Conservation (phyloP, 2,329 filamentous ascomycete genomes). For the Cladosporium sphaerospermum region DNA sequence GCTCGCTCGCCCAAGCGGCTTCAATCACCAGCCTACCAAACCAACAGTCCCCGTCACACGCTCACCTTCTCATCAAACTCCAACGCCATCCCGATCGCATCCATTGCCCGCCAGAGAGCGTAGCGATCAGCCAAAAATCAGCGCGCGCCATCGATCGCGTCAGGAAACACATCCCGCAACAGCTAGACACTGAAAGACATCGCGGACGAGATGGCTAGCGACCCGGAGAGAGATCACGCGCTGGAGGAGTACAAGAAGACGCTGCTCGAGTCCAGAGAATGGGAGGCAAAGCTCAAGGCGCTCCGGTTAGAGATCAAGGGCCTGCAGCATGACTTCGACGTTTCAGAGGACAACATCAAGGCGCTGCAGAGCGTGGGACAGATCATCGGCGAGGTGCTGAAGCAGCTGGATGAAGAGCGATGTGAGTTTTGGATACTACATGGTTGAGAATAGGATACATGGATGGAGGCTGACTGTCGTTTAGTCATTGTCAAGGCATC, state of each 20-base stretch:
- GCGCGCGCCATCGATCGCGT: no score
- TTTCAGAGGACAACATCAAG: constrained; percentile 99
- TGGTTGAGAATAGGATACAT: neutral
- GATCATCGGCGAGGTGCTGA: constrained; percentile 97
- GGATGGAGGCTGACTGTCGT: neutral
- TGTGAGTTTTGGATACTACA: constrained; percentile 55
- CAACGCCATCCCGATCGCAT: no score
- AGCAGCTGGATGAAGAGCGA: constrained; percentile 97
- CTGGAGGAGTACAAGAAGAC: constrained; percentile 49
- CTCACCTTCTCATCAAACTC: no score
- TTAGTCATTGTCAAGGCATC: constrained; percentile 97
- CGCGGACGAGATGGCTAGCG: constrained; percentile 23
- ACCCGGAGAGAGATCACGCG: constrained; percentile 47
- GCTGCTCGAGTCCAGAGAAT: constrained; percentile 87
- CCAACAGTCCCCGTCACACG: no score
- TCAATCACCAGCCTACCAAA: no score
- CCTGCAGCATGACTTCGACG: constrained; percentile 87
- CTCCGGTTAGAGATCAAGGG: constrained; percentile 94
- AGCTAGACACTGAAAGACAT: neutral
- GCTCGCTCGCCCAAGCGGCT: no score
- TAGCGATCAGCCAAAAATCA: no score
- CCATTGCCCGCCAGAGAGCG: no score
- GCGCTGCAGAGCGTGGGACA: constrained; percentile 97
- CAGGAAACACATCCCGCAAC: neutral
- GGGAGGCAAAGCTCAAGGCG: constrained; percentile 95